These are phyloP conservation scores for Camelina neglecta DNA, from an alignment of 345 rosid species.

Conservation along the genomic window DNA sequence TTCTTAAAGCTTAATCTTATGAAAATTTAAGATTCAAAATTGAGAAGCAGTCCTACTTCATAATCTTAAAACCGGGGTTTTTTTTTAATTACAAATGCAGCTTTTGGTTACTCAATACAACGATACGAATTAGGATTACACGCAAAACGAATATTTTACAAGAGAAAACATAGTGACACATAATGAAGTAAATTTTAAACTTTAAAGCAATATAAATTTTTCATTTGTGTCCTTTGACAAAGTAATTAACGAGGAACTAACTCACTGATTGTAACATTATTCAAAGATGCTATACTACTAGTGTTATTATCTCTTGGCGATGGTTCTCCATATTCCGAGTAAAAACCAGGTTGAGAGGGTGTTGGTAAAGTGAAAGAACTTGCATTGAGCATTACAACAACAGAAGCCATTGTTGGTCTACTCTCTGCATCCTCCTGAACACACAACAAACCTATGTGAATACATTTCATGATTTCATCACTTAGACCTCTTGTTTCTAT, in stretches of 20 bases:
- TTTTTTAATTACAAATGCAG: not conserved
- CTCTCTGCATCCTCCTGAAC: slow-evolving; percentile 32
- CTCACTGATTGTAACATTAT: not conserved
- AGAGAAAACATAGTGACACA: not conserved
- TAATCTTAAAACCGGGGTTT: not conserved
- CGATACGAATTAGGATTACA: not conserved
- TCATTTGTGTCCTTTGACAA: not conserved
- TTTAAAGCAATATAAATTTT: not conserved
- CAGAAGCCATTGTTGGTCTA: slow-evolving; percentile 43
- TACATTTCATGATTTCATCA: slow-evolving; percentile 30
- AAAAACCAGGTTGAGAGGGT: not conserved
- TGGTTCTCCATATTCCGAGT: not conserved
- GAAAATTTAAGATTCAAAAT: not conserved
- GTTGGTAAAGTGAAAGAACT: not conserved
- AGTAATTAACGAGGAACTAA: not conserved
- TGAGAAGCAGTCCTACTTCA: not conserved
- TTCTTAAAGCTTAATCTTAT: not conserved
- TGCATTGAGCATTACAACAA: slow-evolving; percentile 36
- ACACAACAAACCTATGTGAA: slow-evolving; percentile 36
- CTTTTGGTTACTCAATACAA: not conserved
- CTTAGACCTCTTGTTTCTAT: slow-evolving; percentile 22
- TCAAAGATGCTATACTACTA: not conserved
- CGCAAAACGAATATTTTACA: not conserved
- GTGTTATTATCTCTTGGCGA: not conserved
- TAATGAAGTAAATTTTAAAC: not conserved